These are phyloP conservation scores for Cydonia oblonga DNA, from an alignment of 331 rosid genomes.

Conservation along the genomic window DNA sequence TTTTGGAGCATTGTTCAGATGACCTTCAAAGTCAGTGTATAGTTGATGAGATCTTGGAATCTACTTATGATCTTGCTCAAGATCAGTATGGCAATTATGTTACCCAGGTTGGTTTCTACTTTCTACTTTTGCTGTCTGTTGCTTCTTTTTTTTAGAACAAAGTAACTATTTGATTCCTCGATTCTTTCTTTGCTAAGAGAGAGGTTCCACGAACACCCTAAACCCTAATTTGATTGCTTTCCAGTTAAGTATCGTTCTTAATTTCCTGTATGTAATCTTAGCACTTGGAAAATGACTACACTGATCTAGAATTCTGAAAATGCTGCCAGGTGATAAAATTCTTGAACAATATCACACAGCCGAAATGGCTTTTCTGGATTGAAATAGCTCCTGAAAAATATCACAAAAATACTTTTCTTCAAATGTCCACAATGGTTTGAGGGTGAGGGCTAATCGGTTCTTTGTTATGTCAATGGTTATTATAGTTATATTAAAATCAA, in stretches of 20 bases:
- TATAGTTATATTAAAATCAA: too few species aligned
- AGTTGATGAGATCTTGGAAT: conserved; percentile 70
- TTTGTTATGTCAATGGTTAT: background rate
- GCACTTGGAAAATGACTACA: background rate
- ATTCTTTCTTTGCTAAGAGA: background rate
- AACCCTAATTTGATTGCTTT: background rate
- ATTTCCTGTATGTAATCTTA: background rate
- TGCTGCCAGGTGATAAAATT: background rate
- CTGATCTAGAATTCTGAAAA: background rate
- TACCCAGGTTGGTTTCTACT: conserved; percentile 45
- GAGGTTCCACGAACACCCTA: background rate
- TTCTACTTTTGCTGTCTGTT: background rate
- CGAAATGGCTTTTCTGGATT: background rate
- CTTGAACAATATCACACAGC: background rate
- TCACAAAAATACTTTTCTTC: background rate
- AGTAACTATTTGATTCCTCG: background rate
- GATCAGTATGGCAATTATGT: conserved; percentile 94
- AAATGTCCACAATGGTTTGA: background rate
- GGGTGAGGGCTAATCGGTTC: background rate
- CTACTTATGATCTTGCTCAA: conserved; percentile 59
- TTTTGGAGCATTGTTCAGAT: conserved; percentile 70
- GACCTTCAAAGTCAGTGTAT: conserved; percentile 48
- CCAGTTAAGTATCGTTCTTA: background rate
- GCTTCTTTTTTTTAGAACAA: background rate
- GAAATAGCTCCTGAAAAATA: background rate